Percentiles rank a stretch among this genome's conserved stretches.
Evolutionary conservation across 257 asterid species (phyloP).

Genomic region (Ligustrum vulgare): DNA sequence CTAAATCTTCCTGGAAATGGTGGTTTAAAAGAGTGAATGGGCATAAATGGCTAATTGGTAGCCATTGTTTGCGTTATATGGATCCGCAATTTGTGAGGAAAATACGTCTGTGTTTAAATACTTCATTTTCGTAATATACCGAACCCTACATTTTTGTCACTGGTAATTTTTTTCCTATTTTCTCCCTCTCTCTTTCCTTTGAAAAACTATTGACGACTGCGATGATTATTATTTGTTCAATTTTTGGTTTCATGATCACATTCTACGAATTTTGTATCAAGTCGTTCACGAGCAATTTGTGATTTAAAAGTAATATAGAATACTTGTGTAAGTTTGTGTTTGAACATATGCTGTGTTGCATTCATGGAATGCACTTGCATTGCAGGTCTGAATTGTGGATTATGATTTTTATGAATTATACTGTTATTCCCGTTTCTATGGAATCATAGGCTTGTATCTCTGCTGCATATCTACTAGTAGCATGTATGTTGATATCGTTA

Average conservation of each 20-base stretch:
- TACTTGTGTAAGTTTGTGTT: too few species aligned
- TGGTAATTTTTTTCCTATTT: conserved; percentile 22
- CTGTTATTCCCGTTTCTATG: too few species aligned
- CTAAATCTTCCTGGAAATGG: not conserved
- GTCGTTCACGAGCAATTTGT: not conserved
- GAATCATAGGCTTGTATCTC: too few species aligned
- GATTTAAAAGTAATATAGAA: not conserved
- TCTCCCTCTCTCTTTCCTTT: conserved; percentile 21
- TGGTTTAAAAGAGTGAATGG: conserved; percentile 7
- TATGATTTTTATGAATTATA: conserved; percentile 17
- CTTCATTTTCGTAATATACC: conserved; percentile 18
- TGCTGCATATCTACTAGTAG: too few species aligned
- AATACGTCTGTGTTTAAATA: conserved; percentile 19
- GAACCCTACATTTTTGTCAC: conserved; percentile 35
- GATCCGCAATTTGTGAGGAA: conserved; percentile 25
- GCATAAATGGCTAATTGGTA: conserved; percentile 22
- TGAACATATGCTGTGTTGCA: not conserved
- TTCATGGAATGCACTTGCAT: too few species aligned
- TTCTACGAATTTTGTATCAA: not conserved
- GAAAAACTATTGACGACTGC: conserved; percentile 23
- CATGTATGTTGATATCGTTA: too few species aligned
- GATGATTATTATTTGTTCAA: not conserved
- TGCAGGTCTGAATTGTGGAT: not conserved
- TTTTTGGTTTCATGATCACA: conserved; percentile 4
- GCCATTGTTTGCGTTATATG: conserved; percentile 29